Base-by-base conservation (phyloP, 1,284 basidiomycete genomes). In the Trametes pubescens region DNA sequence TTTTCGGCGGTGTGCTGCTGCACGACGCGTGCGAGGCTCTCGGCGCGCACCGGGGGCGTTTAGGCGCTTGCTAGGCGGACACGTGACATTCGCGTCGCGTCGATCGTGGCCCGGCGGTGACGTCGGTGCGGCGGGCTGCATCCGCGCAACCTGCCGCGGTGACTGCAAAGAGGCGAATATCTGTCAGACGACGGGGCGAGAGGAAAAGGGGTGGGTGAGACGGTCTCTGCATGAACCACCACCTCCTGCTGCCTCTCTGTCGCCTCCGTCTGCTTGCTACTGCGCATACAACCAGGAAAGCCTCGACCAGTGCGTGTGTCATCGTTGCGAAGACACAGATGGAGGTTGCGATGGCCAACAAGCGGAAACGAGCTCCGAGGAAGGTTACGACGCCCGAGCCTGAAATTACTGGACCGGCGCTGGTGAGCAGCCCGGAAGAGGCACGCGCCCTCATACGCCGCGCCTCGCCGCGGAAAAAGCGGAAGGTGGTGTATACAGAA, bases 341-440 rank as follows among this genome's bases (percentile, higher is more conserved):
- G 9, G 18, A 16, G 13, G 24, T 29, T n/a, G 51, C 16, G 6
- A 65, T 65, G 61, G 63, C 51, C 1, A 49, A 51, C 24, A 68
- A 66, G 44, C 56, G 67, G 37, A 66, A 66, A 43, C 58, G 62
- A 32, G 57, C 40, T 2, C 16, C 61, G 6, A 37, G 44, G 16
- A 38, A 24, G 18, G 48, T 56, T 3, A 29, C 3, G 21, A 57
- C 44, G 40, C 54, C 37, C 18, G 46, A 49, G 47, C 55, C 58
- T 2, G 14, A 13, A 16, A 21, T 13, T 29, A 61, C 62, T 2
- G 67, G 64, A 6, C 24, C 59, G 0, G 59, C 59, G 2, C 13
- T 68, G 32, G 67, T 68, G 59, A 60, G 57, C 62, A 65, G 46
- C 16, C 62, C 67, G 9, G 59, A 68, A n/a, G 64, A 68, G 57